Evolutionary conservation across 768 basidiomycete genomes (phyloP), one percentile per base, ranked within the genome.

Genomic region (Gloeostereum incarnatum): DNA sequence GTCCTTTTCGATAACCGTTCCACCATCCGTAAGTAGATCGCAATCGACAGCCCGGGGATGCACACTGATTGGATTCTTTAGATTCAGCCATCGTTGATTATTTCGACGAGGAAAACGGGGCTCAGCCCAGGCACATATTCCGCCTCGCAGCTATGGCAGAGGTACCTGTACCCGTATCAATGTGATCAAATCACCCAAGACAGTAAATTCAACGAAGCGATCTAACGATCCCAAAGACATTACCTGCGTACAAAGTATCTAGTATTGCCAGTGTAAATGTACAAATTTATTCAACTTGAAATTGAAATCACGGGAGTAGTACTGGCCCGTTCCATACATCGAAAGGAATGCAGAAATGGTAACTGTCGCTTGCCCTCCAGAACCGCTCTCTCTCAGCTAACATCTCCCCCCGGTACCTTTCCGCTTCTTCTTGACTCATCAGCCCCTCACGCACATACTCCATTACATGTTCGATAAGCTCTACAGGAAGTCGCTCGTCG

Each of bases 271-370:
- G n/a, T n/a, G n/a, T n/a, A n/a, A n/a, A n/a, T n/a, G n/a, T n/a
- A n/a, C n/a, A n/a, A n/a, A n/a, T n/a, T n/a, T n/a, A n/a, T n/a
- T n/a, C n/a, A n/a, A n/a, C n/a, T n/a, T n/a, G n/a, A n/a, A n/a
- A n/a, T n/a, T n/a, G n/a, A n/a, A n/a, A n/a, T n/a, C n/a, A n/a
- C n/a, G n/a, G n/a, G n/a, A n/a, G n/a, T n/a, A n/a, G n/a, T n/a
- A n/a, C 24, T 29, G 52, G 52, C 30, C 55, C 63, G 39, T 59
- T 63, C 65, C 66, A 70, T 13, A 68, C 56, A 49, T 71, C 64
- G 44, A 73, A 73, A 3, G 68, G 68, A 20, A 73, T 56, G 47
- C 68, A 70, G 47, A 73, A 74, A 46, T 71, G 65, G 46, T 60
- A 60, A 23, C 55, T 54, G 44, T 71, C 62, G 47, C 65, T 73